Evolutionary conservation across 169 alveolate species (phyloP).

Genomic region (Eimeria necatrix): DNA sequence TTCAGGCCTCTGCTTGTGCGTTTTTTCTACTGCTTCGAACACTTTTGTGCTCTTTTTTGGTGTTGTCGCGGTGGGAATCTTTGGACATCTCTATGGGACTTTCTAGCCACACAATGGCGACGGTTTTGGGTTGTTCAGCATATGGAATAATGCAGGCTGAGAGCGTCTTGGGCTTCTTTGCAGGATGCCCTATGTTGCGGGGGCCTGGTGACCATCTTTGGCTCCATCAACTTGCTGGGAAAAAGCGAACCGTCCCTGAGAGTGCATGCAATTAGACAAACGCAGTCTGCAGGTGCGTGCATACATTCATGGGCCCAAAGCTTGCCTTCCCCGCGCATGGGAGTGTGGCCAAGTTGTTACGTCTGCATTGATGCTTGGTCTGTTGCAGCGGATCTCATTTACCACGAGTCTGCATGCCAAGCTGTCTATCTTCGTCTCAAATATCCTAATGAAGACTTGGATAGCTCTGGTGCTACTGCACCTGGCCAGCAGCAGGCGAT

Average conservation of each 20-base stretch:
- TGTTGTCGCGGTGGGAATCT: too few relatives aligned
- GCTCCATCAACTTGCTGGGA: constrained; percentile 37
- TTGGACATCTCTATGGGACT: too few relatives aligned
- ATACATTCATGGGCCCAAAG: too few relatives aligned
- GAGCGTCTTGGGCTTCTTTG: neutral
- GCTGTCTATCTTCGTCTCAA: constrained; percentile 58
- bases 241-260: constrained; percentile 42
- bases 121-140: too few relatives aligned
- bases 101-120: too few relatives aligned
- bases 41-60: too few relatives aligned
- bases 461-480: neutral
- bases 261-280: constrained; percentile 34
- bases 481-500: constrained; percentile 37
- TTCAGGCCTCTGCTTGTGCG: neutral
- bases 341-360: neutral
- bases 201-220: constrained; percentile 33
- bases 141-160: too few relatives aligned
- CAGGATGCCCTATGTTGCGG: constrained; percentile 56
- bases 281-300: constrained; percentile 27
- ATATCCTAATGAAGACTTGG: constrained; percentile 28
- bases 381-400: constrained; percentile 55
- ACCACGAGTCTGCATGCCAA: constrained; percentile 63
- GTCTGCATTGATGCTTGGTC: neutral
- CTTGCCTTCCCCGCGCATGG: too few relatives aligned
- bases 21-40: neutral